Evolutionary conservation across 179 eudicot species (phyloP).

Genomic region (Beta corolliflora): DNA sequence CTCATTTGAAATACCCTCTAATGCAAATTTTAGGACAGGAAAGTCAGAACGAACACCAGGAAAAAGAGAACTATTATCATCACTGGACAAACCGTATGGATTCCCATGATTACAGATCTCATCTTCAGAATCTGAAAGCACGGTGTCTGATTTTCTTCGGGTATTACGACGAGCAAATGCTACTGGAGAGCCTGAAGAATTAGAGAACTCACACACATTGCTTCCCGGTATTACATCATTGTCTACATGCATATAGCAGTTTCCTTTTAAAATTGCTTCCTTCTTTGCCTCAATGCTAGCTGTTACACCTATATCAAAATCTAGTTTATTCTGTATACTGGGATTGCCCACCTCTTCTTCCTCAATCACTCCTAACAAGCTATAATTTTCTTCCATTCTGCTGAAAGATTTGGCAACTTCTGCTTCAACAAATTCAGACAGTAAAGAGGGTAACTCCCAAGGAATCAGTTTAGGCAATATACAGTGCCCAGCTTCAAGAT

Average conservation of each 20-base stretch:
- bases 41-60: constrained; percentile 36
- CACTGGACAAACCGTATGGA: constrained; percentile 26
- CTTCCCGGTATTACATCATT: constrained; percentile 37
- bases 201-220: constrained; percentile 43
- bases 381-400: constrained; percentile 43
- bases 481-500: constrained; percentile 67
- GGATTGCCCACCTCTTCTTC: constrained; percentile 44
- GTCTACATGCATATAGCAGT: constrained; percentile 41
- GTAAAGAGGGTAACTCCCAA: constrained; percentile 62
- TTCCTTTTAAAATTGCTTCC: constrained; percentile 65
- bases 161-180: constrained; percentile 52
- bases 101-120: constrained; percentile 37
- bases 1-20: constrained; percentile 11
- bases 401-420: constrained; percentile 60
- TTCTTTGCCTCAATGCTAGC: constrained; percentile 63
- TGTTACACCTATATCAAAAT: constrained; percentile 31
- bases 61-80: constrained; percentile 21
- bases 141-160: constrained; percentile 50
- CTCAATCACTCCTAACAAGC: constrained; percentile 39
- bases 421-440: constrained; percentile 70
- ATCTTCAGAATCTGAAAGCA: constrained; percentile 78
- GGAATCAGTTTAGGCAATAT: constrained; percentile 67
- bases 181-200: constrained; percentile 64
- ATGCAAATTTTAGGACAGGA: constrained; percentile 29
- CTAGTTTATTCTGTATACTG: constrained; percentile 25